These are phyloP conservation scores for Phaeosphaeriaceae sp. DNA, from an alignment of 2,329 filamentous ascomycete species.

Conservation along the genomic window DNA sequence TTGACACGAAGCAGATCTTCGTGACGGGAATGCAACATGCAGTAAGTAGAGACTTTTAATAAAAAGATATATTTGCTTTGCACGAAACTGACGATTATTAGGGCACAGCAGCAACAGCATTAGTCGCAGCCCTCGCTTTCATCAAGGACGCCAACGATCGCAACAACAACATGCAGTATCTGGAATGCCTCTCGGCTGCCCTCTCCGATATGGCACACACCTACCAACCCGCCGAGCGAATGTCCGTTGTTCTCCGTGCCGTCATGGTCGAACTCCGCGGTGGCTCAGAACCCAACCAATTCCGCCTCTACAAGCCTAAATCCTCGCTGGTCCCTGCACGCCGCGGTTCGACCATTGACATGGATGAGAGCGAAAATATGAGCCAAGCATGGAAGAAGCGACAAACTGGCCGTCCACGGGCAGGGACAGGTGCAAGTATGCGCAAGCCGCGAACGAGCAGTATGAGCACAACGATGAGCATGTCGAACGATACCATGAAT, in stretches of 20 bases:
- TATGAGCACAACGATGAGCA: conserved; percentile 24
- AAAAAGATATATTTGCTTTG: too few relatives aligned
- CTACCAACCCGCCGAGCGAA: conserved; percentile 62
- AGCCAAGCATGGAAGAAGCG: conserved; percentile 29
- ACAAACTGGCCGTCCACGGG: conserved; percentile 33
- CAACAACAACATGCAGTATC: conserved; percentile 56
- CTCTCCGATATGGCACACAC: conserved; percentile 61
- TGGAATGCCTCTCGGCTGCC: conserved; percentile 61
- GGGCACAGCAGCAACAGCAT: conserved; percentile 62
- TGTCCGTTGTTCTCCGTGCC: conserved; percentile 61
- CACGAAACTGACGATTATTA: conserved; percentile 16
- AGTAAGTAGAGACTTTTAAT: conserved; percentile 24
- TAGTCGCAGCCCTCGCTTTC: conserved; percentile 57
- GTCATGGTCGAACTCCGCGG: conserved; percentile 58
- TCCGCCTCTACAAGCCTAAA: conserved; percentile 35
- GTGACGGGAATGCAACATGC: conserved; percentile 62
- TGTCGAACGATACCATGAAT: conserved; percentile 1
- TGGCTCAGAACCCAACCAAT: conserved; percentile 18
- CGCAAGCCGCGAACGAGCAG: conserved; percentile 18
- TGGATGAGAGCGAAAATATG: conserved; percentile 18
- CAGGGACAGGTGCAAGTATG: conserved; percentile 18
- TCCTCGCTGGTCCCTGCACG: conserved; percentile 38
- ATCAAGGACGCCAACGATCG: conserved; percentile 49
- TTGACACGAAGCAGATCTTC: conserved; percentile 60
- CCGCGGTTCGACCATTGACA: conserved; percentile 32